Conservation (phyloP, 148 eudicot genomes). For the Silene uniflora region DNA sequence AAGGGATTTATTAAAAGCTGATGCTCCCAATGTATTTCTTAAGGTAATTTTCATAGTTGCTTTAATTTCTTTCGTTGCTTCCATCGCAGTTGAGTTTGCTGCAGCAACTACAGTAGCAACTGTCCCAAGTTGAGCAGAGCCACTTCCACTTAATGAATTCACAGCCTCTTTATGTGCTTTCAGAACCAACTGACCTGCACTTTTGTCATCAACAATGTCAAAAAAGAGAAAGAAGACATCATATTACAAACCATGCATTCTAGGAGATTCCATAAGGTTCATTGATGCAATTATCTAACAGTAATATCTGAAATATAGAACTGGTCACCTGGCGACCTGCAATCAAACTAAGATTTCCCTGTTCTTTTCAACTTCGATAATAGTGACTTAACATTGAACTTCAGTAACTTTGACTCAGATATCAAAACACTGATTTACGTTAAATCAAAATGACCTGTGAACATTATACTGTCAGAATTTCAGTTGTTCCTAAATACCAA, state of each 20-base stretch:
- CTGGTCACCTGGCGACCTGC: background rate
- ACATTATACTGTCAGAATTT: background rate
- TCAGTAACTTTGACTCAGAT: background rate
- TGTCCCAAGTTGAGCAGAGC: constrained; percentile 75
- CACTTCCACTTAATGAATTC: constrained; percentile 87
- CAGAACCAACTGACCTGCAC: constrained; percentile 91
- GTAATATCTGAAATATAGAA: background rate
- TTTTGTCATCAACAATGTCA: constrained; percentile 28
- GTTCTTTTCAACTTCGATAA: background rate
- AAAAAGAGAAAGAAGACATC: background rate
- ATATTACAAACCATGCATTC: background rate
- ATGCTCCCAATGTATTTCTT: constrained; percentile 75
- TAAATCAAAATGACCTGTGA: background rate
- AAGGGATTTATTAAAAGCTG: constrained; percentile 47
- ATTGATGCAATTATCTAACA: background rate
- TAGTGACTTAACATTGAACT: background rate
- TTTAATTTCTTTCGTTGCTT: constrained; percentile 89
- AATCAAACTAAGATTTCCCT: background rate
- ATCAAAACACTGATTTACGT: background rate
- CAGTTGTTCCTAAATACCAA: background rate
- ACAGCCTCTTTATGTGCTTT: constrained; percentile 98
- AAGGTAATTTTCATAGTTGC: constrained; percentile 89
- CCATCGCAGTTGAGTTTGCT: constrained; percentile 80
- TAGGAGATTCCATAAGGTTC: background rate
- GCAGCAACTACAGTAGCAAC: constrained; percentile 98